A percentile compares a stretch with the other conserved stretches of the same genome.
These are phyloP conservation scores for Apiotrichum mycotoxinovorans DNA, from an alignment of 1,284 basidiomycete species.

Conservation along the genomic window DNA sequence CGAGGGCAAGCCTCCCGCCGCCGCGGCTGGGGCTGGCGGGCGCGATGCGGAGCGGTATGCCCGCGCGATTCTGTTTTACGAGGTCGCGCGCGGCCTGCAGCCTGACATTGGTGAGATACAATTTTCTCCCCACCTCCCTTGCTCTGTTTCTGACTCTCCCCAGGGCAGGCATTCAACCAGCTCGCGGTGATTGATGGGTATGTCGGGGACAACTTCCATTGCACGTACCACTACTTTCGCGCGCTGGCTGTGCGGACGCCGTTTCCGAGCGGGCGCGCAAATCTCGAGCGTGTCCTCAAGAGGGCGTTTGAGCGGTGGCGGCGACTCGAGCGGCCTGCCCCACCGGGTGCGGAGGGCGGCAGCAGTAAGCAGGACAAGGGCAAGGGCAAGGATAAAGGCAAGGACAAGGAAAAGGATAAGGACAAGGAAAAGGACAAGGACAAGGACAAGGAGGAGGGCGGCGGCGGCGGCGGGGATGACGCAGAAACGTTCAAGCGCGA, in stretches of 20 bases:
- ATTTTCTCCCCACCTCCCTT: too few relatives aligned
- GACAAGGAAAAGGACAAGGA: too few relatives aligned
- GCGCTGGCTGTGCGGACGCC: slow-evolving; percentile 81
- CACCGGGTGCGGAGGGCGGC: slow-evolving; percentile 34
- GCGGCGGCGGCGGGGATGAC: slow-evolving; percentile 44
- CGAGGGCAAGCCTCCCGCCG: slow-evolving; percentile 7
- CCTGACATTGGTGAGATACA: slow-evolving; percentile 58
- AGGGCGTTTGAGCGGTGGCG: slow-evolving; percentile 60
- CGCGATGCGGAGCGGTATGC: slow-evolving; percentile 53
- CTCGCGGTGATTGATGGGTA: slow-evolving; percentile 88
- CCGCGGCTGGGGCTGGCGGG: not conserved
- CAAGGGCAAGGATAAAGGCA: too few relatives aligned
- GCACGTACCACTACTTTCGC: slow-evolving; percentile 83
- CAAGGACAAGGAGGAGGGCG: slow-evolving; percentile 12
- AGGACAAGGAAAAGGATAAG: too few relatives aligned
- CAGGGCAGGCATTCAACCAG: slow-evolving; percentile 88
- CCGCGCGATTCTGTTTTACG: slow-evolving; percentile 74
- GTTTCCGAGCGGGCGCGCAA: slow-evolving; percentile 82
- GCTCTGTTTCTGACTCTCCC: not conserved
- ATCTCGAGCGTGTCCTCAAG: slow-evolving; percentile 68
- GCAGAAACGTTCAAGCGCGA: slow-evolving; percentile 67
- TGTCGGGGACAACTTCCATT: slow-evolving; percentile 72
- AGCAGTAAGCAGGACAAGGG: too few relatives aligned
- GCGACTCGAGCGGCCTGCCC: slow-evolving; percentile 34
- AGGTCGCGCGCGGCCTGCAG: slow-evolving; percentile 73